Base-by-base conservation (phyloP, 768 basidiomycete genomes). In the Mycena rosella region DNA sequence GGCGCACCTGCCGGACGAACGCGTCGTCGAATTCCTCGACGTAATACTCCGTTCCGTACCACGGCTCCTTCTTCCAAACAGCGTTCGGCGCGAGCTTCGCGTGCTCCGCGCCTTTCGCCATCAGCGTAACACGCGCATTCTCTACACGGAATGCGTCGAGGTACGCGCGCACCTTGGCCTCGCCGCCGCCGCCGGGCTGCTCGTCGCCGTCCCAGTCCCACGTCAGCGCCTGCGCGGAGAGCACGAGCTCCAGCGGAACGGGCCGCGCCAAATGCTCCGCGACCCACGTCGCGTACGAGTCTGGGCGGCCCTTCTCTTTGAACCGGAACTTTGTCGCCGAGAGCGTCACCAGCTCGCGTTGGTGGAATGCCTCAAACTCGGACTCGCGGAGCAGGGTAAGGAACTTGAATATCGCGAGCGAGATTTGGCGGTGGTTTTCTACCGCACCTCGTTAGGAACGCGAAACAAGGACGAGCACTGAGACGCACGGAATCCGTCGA, bases 31-130 rank as follows among this genome's bases (percentile, higher is more conserved):
- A 88, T 57, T 82, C 84, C 71, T 93, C 87, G n/a, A 96, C 88
- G 38, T 83, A 83, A 78, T 96, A 98, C 68, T 88, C 86, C 2
- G 98, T 98, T 6, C 92, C 95, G 78, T 99, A 99, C 89, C 95
- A 96, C 47, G 91, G 90, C 79, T 99, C 98, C 48, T 86, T 88
- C 70, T 86, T 74, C 94, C 94, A 96, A 17, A 74, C 64, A 13
- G 78, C 72, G 40, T 80, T 77, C 20, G 83, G 75, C 17, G 82
- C 81, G 32, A 86, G 65, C 64, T 85, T 88, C 27, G 79, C 77
- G 60, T 92, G 81, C 44, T 90, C 91, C 67, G 89, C 87, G 47
- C 86, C 87, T 76, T 89, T 89, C n/a, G 91, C 91, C 87, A 95
- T 94, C 44, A 99, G 78, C 27, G 93, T 88, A 24, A 91, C 88